These are phyloP conservation scores for Claviceps sp. DNA, from an alignment of 2,329 filamentous ascomycete species.

Conservation along the genomic window DNA sequence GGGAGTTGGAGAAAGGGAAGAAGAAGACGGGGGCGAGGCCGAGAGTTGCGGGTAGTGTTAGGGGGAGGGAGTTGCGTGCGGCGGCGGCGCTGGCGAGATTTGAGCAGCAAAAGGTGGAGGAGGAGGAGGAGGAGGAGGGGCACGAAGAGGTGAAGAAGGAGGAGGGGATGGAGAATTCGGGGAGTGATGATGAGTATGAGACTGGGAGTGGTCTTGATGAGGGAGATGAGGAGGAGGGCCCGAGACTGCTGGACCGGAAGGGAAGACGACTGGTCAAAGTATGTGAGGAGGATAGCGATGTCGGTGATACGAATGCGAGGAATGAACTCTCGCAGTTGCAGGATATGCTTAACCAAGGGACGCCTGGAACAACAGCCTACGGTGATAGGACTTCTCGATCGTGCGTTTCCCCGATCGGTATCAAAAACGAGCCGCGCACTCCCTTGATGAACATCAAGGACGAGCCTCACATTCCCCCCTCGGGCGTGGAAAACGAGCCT, in stretches of 20 bases:
- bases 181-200: conserved; percentile 35
- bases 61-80: conserved; percentile 62
- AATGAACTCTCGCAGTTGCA: conserved; percentile 53
- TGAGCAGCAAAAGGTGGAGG: conserved; percentile 33
- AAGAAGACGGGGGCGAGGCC: conserved; percentile 52
- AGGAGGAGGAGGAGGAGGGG: conserved; percentile 17
- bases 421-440: background rate
- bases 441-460: background rate
- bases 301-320: conserved; percentile 28
- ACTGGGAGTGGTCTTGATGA: conserved; percentile 18
- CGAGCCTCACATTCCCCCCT: no score
- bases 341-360: conserved; percentile 18
- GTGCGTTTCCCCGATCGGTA: background rate
- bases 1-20: conserved; percentile 54
- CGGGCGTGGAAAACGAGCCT: no score
- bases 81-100: conserved; percentile 67
- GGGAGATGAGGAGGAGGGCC: conserved; percentile 47
- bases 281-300: conserved; percentile 52
- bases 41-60: conserved; percentile 58
- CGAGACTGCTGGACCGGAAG: conserved; percentile 48
- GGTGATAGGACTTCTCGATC: background rate
- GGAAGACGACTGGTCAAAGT: conserved; percentile 59
- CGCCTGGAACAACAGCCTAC: conserved; percentile 5
- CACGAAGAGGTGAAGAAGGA: conserved; percentile 20
- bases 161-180: conserved; percentile 23